A percentile compares a stretch with the other conserved stretches of the same genome.
Conservation (phyloP, 2,329 filamentous ascomycete species). For the Claviceps purpurea region DNA sequence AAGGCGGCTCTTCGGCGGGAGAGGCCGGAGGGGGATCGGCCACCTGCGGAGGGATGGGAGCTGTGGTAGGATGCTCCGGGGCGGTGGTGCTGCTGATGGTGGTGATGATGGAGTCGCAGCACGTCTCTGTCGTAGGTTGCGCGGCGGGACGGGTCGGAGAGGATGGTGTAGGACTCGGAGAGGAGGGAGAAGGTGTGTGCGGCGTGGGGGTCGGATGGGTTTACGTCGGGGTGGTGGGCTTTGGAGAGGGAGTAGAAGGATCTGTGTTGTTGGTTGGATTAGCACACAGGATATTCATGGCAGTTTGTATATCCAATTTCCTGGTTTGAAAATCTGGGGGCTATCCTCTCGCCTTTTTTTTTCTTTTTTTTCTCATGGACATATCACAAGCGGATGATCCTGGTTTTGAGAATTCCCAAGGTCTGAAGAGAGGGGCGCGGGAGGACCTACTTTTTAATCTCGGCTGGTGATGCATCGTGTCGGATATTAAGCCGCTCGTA, state of each 20-base stretch:
- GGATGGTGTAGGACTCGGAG: conserved; percentile 68
- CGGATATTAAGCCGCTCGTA: conserved; percentile 73
- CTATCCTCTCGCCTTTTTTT: too few relatives aligned
- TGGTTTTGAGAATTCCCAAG: too few relatives aligned
- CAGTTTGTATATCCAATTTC: too few relatives aligned
- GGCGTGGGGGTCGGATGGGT: conserved; percentile 61
- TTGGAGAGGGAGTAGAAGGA: conserved; percentile 89
- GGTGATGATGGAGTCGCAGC: conserved; percentile 25
- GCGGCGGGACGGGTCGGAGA: conserved; percentile 62
- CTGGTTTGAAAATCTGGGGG: too few relatives aligned
- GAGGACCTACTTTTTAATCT: conserved; percentile 67
- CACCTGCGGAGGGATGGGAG: conserved; percentile 47
- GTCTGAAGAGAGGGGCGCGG: too few relatives aligned
- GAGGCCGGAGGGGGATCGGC: conserved; percentile 67
- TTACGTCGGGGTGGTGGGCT: conserved; percentile 81
- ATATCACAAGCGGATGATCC: too few relatives aligned
- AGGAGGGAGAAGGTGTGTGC: conserved; percentile 68
- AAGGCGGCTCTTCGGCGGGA: conserved; percentile 65
- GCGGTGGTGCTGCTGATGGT: conserved; percentile 16
- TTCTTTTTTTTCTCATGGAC: too few relatives aligned
- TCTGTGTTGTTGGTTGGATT: conserved; percentile 19
- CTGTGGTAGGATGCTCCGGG: conserved; percentile 40
- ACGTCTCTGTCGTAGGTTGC: conserved; percentile 67
- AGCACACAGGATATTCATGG: too few relatives aligned
- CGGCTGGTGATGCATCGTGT: conserved; percentile 51